Evolutionary conservation across 2,329 filamentous ascomycete species (phyloP).

Genomic region (Colletotrichum trifolii): DNA sequence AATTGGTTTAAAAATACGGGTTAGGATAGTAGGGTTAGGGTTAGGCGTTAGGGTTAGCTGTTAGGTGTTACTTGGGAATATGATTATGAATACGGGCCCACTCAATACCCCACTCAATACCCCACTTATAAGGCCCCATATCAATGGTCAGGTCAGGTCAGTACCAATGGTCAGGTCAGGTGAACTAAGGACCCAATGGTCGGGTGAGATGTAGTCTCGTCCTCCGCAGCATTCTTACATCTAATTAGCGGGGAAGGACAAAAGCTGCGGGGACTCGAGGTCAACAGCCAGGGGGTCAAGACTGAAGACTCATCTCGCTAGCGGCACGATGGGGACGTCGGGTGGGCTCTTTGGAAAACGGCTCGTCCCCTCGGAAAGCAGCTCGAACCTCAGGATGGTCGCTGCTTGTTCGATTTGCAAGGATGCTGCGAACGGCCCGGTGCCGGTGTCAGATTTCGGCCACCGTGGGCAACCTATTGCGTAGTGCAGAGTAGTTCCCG

Average conservation of each 20-base stretch:
- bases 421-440: conserved; percentile 6
- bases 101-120: no score
- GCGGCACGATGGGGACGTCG: conserved; percentile 1
- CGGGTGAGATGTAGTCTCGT: no score
- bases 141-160: no score
- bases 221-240: neutral
- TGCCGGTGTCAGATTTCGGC: neutral
- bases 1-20: no score
- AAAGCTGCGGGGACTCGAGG: conserved; percentile 7
- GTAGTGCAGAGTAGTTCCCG: neutral
- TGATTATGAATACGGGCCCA: no score
- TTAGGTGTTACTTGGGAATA: no score
- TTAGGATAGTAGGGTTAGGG: no score
- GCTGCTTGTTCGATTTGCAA: conserved; percentile 16
- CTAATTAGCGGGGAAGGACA: conserved; percentile 5
- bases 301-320: conserved; percentile 21
- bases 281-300: neutral
- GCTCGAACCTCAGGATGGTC: conserved; percentile 18
- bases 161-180: no score
- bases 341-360: conserved; percentile 1
- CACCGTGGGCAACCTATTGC: no score
- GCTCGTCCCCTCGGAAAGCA: neutral
- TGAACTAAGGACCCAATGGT: no score
- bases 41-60: no score
- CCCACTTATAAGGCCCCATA: no score